These are phyloP conservation scores for Auriculariales sp. DNA, from an alignment of 768 basidiomycete species.

Conservation along the genomic window DNA sequence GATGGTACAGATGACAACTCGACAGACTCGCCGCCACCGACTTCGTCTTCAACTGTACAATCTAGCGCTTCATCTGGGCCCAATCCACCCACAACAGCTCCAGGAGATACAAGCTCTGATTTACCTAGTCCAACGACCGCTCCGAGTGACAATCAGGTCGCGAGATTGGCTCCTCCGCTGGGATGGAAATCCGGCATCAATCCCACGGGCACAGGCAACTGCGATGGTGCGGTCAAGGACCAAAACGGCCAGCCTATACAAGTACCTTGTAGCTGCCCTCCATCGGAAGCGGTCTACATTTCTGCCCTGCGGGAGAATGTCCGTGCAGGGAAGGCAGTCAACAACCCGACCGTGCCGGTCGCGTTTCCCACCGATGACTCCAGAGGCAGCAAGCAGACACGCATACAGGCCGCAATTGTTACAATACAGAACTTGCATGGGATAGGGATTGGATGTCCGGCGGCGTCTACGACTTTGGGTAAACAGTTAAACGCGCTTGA, in stretches of 20 bases:
- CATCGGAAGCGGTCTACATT: slow-evolving; percentile 32
- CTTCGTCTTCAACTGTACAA: background rate
- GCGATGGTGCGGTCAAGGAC: slow-evolving; percentile 47
- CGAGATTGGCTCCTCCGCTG: slow-evolving; percentile 38
- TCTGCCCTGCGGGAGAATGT: slow-evolving; percentile 9
- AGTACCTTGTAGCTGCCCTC: slow-evolving; percentile 55
- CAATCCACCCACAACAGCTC: background rate
- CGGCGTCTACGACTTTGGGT: slow-evolving; percentile 11
- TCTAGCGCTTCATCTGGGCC: background rate
- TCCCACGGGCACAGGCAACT: slow-evolving; percentile 58
- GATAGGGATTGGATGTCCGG: slow-evolving; percentile 14
- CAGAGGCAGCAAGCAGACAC: slow-evolving; percentile 7
- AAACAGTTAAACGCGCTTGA: slow-evolving; percentile 7
- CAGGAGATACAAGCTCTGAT: background rate
- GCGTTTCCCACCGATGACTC: slow-evolving; percentile 13
- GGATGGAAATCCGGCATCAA: slow-evolving; percentile 40
- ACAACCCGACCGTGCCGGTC: slow-evolving; percentile 14
- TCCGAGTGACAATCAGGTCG: too few species aligned
- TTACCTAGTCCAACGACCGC: too few species aligned
- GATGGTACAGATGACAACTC: background rate
- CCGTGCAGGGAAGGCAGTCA: slow-evolving; percentile 13
- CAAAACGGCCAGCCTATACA: slow-evolving; percentile 40
- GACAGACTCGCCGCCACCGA: background rate
- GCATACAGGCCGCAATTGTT: slow-evolving; percentile 12
- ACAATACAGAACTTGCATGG: slow-evolving; percentile 17